A percentile compares a stretch with the other conserved stretches of the same genome.
Evolutionary conservation across 192 early-diverging fungal genomes (phyloP).

Genomic region (Bifiguratus adelaidae): DNA sequence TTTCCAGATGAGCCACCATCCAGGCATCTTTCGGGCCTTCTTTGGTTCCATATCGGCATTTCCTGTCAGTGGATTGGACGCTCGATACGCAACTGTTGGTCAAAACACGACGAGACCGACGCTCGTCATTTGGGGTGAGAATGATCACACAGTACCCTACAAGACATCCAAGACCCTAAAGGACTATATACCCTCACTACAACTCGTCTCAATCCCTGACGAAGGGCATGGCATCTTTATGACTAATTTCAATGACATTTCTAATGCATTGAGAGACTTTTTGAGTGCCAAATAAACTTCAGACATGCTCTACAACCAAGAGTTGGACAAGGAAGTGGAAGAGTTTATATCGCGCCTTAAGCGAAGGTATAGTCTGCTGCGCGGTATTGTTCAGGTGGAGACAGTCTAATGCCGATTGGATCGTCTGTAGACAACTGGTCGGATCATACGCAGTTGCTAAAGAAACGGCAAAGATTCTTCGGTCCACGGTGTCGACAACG

Average conservation of each 20-base stretch:
- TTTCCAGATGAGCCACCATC: constrained; percentile 14
- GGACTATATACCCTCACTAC: constrained; percentile 9
- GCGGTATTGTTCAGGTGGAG: not conserved
- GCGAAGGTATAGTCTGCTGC: constrained; percentile 15
- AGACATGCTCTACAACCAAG: constrained; percentile 1
- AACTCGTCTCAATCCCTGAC: constrained; percentile 4
- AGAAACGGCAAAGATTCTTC: constrained; percentile 64
- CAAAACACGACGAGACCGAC: constrained; percentile 3
- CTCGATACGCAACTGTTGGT: constrained; percentile 11
- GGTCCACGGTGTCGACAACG: constrained; percentile 64
- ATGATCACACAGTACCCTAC: constrained; percentile 19
- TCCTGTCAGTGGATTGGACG: constrained; percentile 12
- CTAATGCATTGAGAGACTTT: constrained; percentile 3
- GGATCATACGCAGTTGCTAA: constrained; percentile 56
- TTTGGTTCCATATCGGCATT: constrained; percentile 9
- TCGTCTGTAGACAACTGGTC: constrained; percentile 41
- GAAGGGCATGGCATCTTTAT: constrained; percentile 20
- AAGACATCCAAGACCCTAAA: constrained; percentile 1
- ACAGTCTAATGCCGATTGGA: not conserved
- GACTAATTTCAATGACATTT: constrained; percentile 5
- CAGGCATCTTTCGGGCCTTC: constrained; percentile 19
- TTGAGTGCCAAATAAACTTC: constrained; percentile 5
- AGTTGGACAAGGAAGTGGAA: constrained; percentile 25
- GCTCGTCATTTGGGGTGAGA: constrained; percentile 21
- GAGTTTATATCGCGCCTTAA: constrained; percentile 25